Percentiles rank a stretch among this genome's conserved stretches.
phyloP scores from a whole-genome alignment of 2,329 filamentous ascomycete genomes.

The Cadophora malorum region DNA sequence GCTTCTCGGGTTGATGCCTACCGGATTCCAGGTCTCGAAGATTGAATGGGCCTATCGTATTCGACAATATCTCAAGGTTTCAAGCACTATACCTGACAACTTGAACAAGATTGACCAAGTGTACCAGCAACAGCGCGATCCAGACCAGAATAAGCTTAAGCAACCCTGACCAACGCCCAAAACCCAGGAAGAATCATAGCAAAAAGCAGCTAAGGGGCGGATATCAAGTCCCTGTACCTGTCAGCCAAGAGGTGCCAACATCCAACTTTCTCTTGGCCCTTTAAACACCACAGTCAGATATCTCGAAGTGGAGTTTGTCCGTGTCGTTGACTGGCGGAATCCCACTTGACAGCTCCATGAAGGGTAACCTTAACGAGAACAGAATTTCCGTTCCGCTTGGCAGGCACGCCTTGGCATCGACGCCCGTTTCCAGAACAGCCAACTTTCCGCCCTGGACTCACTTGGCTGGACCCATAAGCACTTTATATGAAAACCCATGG shows the following conservation, averaged over 20 bases:
- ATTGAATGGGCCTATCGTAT: background rate
- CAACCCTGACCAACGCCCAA: background rate
- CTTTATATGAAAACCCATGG: slow-evolving; percentile 19
- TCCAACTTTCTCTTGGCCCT: slow-evolving; percentile 9
- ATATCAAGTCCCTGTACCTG: background rate
- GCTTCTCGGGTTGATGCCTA: background rate
- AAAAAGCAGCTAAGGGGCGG: too few species aligned
- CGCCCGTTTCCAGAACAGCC: background rate
- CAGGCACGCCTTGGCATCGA: slow-evolving; percentile 19
- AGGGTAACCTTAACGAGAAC: slow-evolving; percentile 3
- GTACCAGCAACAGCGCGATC: background rate
- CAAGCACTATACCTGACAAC: slow-evolving; percentile 11
- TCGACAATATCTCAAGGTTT: slow-evolving; percentile 12
- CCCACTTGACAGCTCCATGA: background rate
- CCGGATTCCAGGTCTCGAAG: background rate
- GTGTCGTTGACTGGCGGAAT: background rate
- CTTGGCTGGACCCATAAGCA: slow-evolving; percentile 15
- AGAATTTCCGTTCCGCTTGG: slow-evolving; percentile 21
- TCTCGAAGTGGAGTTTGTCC: background rate
- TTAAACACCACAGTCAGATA: slow-evolving; percentile 7
- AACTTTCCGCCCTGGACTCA: slow-evolving; percentile 3
- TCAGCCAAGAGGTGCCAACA: background rate
- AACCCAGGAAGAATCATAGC: background rate
- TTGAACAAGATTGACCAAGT: background rate
- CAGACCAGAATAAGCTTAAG: background rate